These are phyloP conservation scores for Pythium guiyangense DNA, from an alignment of 352 stramenopile genomes.

Conservation along the genomic window DNA sequence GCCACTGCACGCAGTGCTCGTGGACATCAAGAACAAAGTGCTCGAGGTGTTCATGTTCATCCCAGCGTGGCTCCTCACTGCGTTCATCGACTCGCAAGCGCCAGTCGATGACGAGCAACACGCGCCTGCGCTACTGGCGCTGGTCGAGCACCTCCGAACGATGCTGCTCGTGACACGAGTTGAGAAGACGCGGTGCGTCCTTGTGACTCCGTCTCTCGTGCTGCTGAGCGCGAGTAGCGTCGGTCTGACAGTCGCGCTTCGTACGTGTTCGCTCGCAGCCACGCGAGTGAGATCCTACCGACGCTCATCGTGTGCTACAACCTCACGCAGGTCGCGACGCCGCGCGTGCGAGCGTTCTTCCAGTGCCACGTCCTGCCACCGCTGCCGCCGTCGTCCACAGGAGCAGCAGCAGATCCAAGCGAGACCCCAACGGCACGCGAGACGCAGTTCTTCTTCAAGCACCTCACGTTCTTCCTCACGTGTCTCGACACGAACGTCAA, in stretches of 20 bases:
- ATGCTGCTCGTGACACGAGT: conserved; percentile 55
- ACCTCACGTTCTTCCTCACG: conserved; percentile 69
- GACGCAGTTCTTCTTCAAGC: conserved; percentile 42
- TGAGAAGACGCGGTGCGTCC: conserved; percentile 59
- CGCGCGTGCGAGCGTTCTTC: conserved; percentile 33
- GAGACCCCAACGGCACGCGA: not conserved
- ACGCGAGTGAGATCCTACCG: conserved; percentile 47
- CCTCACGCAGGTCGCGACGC: conserved; percentile 32
- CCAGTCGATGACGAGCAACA: not conserved
- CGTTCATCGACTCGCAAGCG: conserved; percentile 34
- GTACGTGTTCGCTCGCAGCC: conserved; percentile 17
- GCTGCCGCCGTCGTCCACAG: not conserved
- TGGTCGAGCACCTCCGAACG: conserved; percentile 44
- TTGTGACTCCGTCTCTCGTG: too few species aligned
- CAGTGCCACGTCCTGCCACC: conserved; percentile 27
- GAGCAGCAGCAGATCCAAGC: not conserved
- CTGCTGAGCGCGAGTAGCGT: not conserved
- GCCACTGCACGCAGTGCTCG: conserved; percentile 19
- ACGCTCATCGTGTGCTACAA: conserved; percentile 62
- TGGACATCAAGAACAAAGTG: conserved; percentile 59
- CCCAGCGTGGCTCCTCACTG: conserved; percentile 28
- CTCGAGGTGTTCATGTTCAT: conserved; percentile 67
- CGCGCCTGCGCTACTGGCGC: conserved; percentile 11
- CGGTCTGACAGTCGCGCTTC: not conserved
- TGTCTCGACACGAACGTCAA: conserved; percentile 66